These are phyloP conservation scores for Colletotrichum magnum DNA, from an alignment of 2,329 filamentous ascomycete genomes.

Conservation along the genomic window DNA sequence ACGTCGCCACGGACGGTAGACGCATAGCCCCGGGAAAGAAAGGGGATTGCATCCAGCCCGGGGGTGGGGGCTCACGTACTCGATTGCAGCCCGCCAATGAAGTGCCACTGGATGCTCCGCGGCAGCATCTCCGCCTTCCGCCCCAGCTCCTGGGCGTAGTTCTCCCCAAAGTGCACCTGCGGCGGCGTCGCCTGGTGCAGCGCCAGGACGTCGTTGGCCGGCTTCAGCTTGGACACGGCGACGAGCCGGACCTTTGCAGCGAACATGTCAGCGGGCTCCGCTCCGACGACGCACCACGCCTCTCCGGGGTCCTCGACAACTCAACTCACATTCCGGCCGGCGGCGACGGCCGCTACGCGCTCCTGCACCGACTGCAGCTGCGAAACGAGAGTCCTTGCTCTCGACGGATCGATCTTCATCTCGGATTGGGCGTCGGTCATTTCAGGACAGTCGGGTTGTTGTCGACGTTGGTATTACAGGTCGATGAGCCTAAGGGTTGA, in stretches of 20 bases:
- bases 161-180: constrained; percentile 88
- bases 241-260: constrained; percentile 81
- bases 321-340: constrained; percentile 67
- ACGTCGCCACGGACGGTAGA: too few species aligned
- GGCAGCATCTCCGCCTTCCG: constrained; percentile 90
- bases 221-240: constrained; percentile 96
- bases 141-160: constrained; percentile 91
- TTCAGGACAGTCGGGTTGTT: constrained; percentile 12
- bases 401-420: constrained; percentile 74
- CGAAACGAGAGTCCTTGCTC: constrained; percentile 73
- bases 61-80: constrained; percentile 51
- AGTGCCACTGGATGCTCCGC: constrained; percentile 87
- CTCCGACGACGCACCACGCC: neutral
- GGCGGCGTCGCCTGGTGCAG: constrained; percentile 73
- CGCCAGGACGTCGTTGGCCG: constrained; percentile 89
- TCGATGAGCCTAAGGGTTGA: neutral
- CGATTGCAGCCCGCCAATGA: constrained; percentile 94
- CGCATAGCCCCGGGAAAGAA: neutral
- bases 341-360: constrained; percentile 68
- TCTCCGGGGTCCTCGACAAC: neutral
- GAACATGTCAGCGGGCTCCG: constrained; percentile 15
- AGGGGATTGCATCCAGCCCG: neutral
- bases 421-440: constrained; percentile 47
- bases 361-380: constrained; percentile 74
- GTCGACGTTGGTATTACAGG: neutral